These are phyloP conservation scores for Melocanna baccifera DNA, from an alignment of 176 grass and related monocot genomes.

Conservation along the genomic window DNA sequence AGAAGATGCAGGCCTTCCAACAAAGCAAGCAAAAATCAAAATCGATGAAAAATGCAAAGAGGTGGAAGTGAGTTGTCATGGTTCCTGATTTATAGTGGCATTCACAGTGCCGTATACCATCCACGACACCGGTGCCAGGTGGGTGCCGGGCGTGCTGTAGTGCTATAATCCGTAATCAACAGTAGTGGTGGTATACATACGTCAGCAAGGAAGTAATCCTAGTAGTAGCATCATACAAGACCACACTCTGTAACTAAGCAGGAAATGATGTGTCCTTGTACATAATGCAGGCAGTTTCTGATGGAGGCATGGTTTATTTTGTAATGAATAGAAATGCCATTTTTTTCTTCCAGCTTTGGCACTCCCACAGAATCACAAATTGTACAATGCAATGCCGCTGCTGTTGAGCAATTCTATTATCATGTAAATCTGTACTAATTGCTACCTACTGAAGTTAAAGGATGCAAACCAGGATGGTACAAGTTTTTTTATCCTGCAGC, in stretches of 20 bases:
- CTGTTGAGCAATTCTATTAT: constrained; percentile 1
- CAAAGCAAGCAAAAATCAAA: constrained; percentile 87
- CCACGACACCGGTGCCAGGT: neutral
- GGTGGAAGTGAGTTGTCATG: constrained; percentile 58
- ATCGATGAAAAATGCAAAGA: constrained; percentile 68
- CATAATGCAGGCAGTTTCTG: constrained; percentile 42
- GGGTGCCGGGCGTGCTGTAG: neutral
- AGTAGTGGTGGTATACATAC: neutral
- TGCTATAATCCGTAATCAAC: neutral
- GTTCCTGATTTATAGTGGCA: neutral
- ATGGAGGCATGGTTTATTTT: constrained; percentile 19
- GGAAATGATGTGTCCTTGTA: constrained; percentile 37
- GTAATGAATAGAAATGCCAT: neutral
- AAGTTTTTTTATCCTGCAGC: neutral
- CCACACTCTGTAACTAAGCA: neutral
- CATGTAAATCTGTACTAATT: neutral
- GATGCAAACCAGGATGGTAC: neutral
- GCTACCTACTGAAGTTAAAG: neutral
- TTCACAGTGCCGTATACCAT: neutral
- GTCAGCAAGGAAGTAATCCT: constrained; percentile 8
- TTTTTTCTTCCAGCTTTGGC: neutral
- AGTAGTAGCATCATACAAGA: constrained; percentile 4
- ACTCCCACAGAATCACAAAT: neutral
- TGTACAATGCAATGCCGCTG: constrained; percentile 11
- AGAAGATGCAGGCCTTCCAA: constrained; percentile 87